Conservation (phyloP, 768 basidiomycete species). For the Amylocystis lapponica region DNA sequence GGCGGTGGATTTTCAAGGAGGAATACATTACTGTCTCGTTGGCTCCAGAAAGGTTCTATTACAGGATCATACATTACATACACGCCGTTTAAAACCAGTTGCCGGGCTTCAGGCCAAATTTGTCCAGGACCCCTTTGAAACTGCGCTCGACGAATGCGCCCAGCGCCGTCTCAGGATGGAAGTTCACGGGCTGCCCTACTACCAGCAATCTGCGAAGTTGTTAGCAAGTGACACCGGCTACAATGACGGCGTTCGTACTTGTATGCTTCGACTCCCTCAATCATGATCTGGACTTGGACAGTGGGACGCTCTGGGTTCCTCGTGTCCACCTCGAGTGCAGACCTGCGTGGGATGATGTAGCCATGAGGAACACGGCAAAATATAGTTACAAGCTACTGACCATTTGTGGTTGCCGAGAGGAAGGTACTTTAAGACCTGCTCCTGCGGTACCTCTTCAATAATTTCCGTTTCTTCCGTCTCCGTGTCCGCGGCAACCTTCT, state of each 20-base stretch:
- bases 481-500: conserved; percentile 17
- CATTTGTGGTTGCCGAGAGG: conserved; percentile 65
- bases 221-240: too few species aligned
- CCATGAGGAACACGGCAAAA: not conserved
- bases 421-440: conserved; percentile 53
- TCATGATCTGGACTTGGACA: conserved; percentile 50
- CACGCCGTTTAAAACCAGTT: conserved; percentile 44
- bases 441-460: conserved; percentile 41
- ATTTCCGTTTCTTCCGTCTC: conserved; percentile 17
- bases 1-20: not conserved
- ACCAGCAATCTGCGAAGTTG: conserved; percentile 37
- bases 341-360: conserved; percentile 33
- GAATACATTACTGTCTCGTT: not conserved
- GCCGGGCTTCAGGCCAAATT: conserved; percentile 47
- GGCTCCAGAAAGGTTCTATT: too few species aligned
- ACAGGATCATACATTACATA: not conserved
- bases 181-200: conserved; percentile 40
- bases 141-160: conserved; percentile 41
- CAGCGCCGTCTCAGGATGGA: conserved; percentile 37
- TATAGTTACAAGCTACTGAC: conserved; percentile 25
- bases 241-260: conserved; percentile 36
- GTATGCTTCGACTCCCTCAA: conserved; percentile 52
- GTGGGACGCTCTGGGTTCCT: conserved; percentile 43
- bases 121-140: conserved; percentile 50
- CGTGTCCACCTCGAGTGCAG: conserved; percentile 67